phyloP scores from a whole-genome alignment of 2,329 filamentous ascomycete species.

The Penicillium sp. region DNA sequence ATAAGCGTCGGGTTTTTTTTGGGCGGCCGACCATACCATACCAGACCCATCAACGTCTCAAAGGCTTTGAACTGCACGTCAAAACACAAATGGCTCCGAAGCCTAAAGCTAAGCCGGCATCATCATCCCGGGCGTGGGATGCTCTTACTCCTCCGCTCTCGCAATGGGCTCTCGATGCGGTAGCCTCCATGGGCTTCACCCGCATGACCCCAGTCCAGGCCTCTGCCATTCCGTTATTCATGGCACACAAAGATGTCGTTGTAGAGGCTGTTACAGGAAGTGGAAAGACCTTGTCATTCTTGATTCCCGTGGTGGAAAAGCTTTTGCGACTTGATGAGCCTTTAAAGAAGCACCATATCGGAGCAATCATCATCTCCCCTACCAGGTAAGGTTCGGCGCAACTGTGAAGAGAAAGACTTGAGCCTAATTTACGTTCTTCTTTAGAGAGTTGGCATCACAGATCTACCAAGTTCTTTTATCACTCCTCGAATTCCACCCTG shows the following conservation, averaged over 20 bases:
- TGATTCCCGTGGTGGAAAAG: slow-evolving; percentile 82
- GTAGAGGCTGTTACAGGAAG: slow-evolving; percentile 92
- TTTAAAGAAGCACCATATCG: slow-evolving; percentile 86
- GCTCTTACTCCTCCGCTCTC: slow-evolving; percentile 71
- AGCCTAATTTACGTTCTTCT: not conserved
- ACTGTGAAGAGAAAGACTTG: not conserved
- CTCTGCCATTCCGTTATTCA: slow-evolving; percentile 84
- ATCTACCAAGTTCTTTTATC: slow-evolving; percentile 81
- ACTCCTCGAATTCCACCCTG: slow-evolving; percentile 79
- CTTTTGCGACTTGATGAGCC: slow-evolving; percentile 79
- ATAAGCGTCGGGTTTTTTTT: not conserved
- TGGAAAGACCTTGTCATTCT: slow-evolving; percentile 85
- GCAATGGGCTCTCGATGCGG: slow-evolving; percentile 84
- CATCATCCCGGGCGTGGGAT: slow-evolving; percentile 65
- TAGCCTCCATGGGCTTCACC: slow-evolving; percentile 80
- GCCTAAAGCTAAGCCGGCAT: slow-evolving; percentile 53
- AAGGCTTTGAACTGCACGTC: not conserved
- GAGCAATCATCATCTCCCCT: slow-evolving; percentile 88
- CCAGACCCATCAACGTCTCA: too few species aligned
- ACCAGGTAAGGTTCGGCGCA: slow-evolving; percentile 57
- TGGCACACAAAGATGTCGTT: slow-evolving; percentile 88
- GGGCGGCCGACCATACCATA: too few species aligned
- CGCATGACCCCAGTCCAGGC: slow-evolving; percentile 96
- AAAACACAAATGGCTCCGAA: slow-evolving; percentile 36
- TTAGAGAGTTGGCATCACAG: slow-evolving; percentile 84